A percentile compares a stretch with the other conserved stretches of the same genome.
Evolutionary conservation across 2,329 filamentous ascomycete genomes (phyloP).

Genomic region (Clonostachys rhizophaga): DNA sequence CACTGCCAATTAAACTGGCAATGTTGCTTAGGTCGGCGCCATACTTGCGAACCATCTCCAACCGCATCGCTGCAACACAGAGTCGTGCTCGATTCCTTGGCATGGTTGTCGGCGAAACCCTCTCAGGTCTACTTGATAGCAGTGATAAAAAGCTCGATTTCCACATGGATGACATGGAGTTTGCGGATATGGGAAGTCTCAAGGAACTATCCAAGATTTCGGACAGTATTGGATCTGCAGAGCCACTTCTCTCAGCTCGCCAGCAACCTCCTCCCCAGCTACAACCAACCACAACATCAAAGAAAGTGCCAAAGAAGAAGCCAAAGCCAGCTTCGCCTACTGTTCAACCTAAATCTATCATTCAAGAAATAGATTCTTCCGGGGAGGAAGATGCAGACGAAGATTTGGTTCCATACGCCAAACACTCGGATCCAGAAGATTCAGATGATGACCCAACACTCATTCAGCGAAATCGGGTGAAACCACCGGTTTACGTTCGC

Average conservation of each 20-base stretch:
- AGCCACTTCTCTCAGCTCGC: conserved; percentile 14
- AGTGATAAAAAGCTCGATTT: conserved; percentile 75
- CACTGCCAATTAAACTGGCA: conserved; percentile 60
- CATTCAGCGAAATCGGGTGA: conserved; percentile 76
- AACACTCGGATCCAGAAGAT: conserved; percentile 85
- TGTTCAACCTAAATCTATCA: conserved; percentile 39
- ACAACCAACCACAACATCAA: conserved; percentile 3
- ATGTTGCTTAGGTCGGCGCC: conserved; percentile 65
- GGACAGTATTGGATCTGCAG: conserved; percentile 58
- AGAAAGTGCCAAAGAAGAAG: conserved; percentile 4
- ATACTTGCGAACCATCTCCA: conserved; percentile 79
- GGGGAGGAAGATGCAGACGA: conserved; percentile 54
- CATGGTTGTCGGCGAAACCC: conserved; percentile 77
- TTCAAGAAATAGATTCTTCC: conserved; percentile 58
- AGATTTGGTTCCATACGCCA: conserved; percentile 73
- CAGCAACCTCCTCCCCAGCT: too few relatives aligned
- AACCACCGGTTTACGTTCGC: conserved; percentile 83
- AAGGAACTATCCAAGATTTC: conserved; percentile 57
- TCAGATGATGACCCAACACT: conserved; percentile 90
- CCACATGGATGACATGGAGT: conserved; percentile 72
- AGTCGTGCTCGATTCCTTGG: conserved; percentile 74
- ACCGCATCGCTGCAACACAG: conserved; percentile 75
- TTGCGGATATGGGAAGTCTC: conserved; percentile 71
- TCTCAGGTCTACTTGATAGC: conserved; percentile 61
- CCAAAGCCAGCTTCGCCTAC: conserved; percentile 16